Base-by-base conservation (phyloP, 2,329 filamentous ascomycete genomes). In the Chaetomium sp. region DNA sequence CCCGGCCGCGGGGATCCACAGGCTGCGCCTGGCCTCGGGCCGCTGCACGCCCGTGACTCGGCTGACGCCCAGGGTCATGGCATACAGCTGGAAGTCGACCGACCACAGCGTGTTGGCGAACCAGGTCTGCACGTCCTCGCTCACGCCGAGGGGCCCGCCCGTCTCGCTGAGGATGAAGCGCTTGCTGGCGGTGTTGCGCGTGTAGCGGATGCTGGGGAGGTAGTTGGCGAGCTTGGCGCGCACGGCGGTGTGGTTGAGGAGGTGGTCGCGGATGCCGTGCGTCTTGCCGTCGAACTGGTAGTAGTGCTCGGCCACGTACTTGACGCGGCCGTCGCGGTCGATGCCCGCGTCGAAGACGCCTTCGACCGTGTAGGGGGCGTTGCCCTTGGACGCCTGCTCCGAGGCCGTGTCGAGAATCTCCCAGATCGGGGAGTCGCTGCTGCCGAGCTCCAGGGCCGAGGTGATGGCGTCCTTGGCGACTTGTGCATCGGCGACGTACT, bases 91-190 rank as follows among this genome's bases (percentile, higher is more conserved):
- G 45, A 47, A 47, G 45, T 47, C 23, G 45, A 47, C 45, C n/a
- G 45, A 47, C 45, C 45, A 47, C 7, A 47, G 45, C 45, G 45
- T 47, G 45, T 47, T 47, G 19, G 45, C 45, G 21, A 47, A 47
- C n/a, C 23, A 47, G 45, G 45, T 47, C 45, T 47, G 45, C 5
- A 12, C 45, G 7, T 47, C 45, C n/a, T 47, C 45, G 45, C n/a
- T 21, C 45, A 47, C 45, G 8, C 45, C 45, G n/a, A 47, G 45
- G 6, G 45, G 45, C 45, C 45, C 45, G 45, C 45, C 45, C 45
- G 45, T 47, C n/a, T 47, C 45, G 45, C 45, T 47, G n/a, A 47
- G 45, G 45, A 47, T 47, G 45, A 47, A 47, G n/a, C n/a, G n/a
- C n/a, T 19, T 8, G 4, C 45, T n/a, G 45, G n/a, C 19, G 2